Base-by-base conservation (phyloP, 352 stramenopile genomes). In the Phytophthora nicotianae region DNA sequence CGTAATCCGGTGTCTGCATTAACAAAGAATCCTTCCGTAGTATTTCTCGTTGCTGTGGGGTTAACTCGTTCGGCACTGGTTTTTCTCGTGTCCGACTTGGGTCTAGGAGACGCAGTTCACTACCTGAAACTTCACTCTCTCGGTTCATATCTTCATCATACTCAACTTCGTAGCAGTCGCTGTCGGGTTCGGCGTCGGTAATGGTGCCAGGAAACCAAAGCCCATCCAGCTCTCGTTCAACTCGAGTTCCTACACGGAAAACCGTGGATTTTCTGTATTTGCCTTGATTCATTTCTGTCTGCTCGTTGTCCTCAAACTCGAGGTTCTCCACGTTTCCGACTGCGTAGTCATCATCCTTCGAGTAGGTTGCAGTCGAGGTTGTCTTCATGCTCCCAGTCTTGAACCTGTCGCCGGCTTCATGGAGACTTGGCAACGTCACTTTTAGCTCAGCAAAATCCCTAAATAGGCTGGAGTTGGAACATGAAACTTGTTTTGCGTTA, bases 141-240 rank as follows among this genome's bases (percentile, higher is more conserved):
- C 79, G 74, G 45, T 91, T 91, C 64, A 85, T 73, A 45, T 91
- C 83, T 54, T 94, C 86, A 42, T 94, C 82, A 50, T 94, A 94
- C 58, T 91, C 75, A 35, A 94, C 67, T 52, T 91, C 80, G 23
- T 81, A 91, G 17, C 71, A 77, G 23, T 78, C 79, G 49, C 86
- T 79, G 38, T 61, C 50, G 1, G 75, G 75, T 26, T 84, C 68
- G 14, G 55, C 63, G 4, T 58, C 51, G 13, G 88, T 75, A 60
- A 94, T 80, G 5, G 77, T 88, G 38, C 67, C 86, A 24, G 83
- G 72, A 58, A 92, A 94, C 86, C 83, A 94, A 21, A 90, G 66
- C 2, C 83, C 82, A 46, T 94, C 86, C 19, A 94, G 65, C 40
- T 90, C 83, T 13, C 83, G 68, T 52, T 92, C 83, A 19, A 92